phyloP scores from a whole-genome alignment of 208 protist species.

The Leishmania turanica region DNA sequence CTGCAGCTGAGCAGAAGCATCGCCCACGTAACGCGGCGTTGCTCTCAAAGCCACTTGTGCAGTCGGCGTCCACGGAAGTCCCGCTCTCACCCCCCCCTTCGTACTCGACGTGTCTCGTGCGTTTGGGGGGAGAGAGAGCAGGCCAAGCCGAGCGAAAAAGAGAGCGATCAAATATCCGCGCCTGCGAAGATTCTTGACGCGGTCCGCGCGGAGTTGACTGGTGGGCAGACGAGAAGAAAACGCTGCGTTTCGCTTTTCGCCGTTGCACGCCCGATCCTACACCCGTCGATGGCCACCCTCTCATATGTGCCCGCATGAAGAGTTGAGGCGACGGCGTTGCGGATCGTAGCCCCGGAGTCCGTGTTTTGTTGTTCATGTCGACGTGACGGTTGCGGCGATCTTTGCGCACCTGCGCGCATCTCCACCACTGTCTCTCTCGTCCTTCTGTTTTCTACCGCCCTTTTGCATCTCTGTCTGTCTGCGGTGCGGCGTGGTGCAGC shows the following conservation, averaged over 20 bases:
- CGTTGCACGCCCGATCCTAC: not conserved
- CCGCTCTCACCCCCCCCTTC: not conserved
- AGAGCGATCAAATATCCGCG: not conserved
- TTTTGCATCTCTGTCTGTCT: not conserved
- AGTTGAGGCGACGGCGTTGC: not conserved
- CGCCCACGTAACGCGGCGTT: not conserved
- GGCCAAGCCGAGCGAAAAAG: not conserved
- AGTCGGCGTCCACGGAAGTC: not conserved
- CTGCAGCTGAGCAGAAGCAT: not conserved
- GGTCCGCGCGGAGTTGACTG: not conserved
- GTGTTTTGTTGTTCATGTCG: not conserved
- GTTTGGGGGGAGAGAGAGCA: not conserved
- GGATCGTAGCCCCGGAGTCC: not conserved
- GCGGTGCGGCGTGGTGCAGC: not conserved
- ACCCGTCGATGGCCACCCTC: not conserved
- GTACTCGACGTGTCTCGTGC: not conserved
- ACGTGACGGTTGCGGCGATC: not conserved
- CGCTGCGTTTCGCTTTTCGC: not conserved
- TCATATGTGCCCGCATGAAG: not conserved
- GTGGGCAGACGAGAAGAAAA: not conserved
- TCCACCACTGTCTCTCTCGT: not conserved
- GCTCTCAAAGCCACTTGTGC: not conserved
- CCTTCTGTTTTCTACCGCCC: not conserved
- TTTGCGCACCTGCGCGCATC: not conserved
- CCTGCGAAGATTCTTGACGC: not conserved